phyloP scores from a whole-genome alignment of 1,139 yeast species.

The Saccharomyces pastorianus region DNA sequence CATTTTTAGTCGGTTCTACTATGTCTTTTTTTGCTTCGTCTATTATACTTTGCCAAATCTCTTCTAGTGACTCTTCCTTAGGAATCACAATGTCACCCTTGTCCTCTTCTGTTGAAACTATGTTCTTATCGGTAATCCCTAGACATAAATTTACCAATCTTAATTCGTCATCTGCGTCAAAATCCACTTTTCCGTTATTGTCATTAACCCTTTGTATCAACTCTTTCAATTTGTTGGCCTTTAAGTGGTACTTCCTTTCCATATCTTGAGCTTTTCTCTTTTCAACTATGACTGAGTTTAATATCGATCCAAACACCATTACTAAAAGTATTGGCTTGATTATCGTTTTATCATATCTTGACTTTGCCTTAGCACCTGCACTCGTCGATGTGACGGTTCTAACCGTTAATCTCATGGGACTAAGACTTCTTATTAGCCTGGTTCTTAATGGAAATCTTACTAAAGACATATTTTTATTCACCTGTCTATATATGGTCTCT shows the following conservation, averaged over 20 bases:
- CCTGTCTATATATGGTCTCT: not conserved
- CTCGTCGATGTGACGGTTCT: not conserved
- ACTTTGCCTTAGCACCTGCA: slow-evolving; percentile 5
- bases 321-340: slow-evolving; percentile 30
- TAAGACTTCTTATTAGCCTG: not conserved
- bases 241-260: slow-evolving; percentile 32
- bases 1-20: not conserved
- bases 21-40: slow-evolving; percentile 15
- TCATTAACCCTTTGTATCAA: slow-evolving; percentile 19
- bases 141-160: slow-evolving; percentile 27
- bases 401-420: not conserved
- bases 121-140: slow-evolving; percentile 12
- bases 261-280: slow-evolving; percentile 35
- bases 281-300: slow-evolving; percentile 34
- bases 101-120: slow-evolving; percentile 5
- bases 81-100: slow-evolving; percentile 14
- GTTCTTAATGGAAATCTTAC: not conserved
- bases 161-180: slow-evolving; percentile 30
- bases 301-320: slow-evolving; percentile 31
- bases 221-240: slow-evolving; percentile 29
- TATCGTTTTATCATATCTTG: slow-evolving; percentile 30
- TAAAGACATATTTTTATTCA: not conserved
- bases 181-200: slow-evolving; percentile 20
- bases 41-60: slow-evolving; percentile 21
- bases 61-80: slow-evolving; percentile 24